Conservation (phyloP, 768 basidiomycete species). For the Leccinum variicolor region DNA sequence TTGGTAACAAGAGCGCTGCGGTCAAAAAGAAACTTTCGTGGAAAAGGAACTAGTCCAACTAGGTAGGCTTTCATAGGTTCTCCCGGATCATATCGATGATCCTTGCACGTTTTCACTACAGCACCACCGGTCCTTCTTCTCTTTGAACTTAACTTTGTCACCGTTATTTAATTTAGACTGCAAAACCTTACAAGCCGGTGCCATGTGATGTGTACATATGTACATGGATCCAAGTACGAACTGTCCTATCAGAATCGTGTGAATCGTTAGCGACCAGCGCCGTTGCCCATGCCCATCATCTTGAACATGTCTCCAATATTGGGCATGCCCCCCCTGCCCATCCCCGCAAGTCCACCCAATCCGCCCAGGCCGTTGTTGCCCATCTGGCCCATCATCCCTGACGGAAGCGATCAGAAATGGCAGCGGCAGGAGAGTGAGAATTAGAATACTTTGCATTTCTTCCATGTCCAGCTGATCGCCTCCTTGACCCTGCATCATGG, state of each 20-base stretch:
- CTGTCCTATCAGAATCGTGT: constrained; percentile 4
- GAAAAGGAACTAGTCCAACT: constrained; percentile 39
- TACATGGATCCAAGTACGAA: constrained; percentile 12
- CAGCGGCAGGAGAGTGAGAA: constrained; percentile 4
- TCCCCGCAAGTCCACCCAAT: constrained; percentile 46
- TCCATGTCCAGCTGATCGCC: constrained; percentile 91
- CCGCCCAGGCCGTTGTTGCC: constrained; percentile 51
- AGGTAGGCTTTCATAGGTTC: constrained; percentile 15
- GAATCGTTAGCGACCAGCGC: constrained; percentile 29
- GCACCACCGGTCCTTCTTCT: constrained; percentile 4
- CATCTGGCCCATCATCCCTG: constrained; percentile 90
- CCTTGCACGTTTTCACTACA: constrained; percentile 3
- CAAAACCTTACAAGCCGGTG: constrained; percentile 9
- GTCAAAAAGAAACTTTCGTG: constrained; percentile 52
- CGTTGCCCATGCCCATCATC: constrained; percentile 82
- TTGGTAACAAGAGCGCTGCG: constrained; percentile 69
- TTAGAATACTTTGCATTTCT: constrained; percentile 80
- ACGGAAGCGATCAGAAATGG: constrained; percentile 8
- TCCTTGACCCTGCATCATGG: constrained; percentile 94
- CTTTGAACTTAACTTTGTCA: constrained; percentile 31
- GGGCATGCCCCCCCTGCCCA: constrained; percentile 69
- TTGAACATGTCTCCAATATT: constrained; percentile 79
- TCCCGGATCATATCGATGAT: constrained; percentile 13
- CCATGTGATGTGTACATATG: constrained; percentile 14
- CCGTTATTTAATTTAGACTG: constrained; percentile 15